Percentiles rank a stretch among this genome's conserved stretches.
Evolutionary conservation across 2,329 filamentous ascomycete species (phyloP).

Genomic region (Fusarium odoratissimum): DNA sequence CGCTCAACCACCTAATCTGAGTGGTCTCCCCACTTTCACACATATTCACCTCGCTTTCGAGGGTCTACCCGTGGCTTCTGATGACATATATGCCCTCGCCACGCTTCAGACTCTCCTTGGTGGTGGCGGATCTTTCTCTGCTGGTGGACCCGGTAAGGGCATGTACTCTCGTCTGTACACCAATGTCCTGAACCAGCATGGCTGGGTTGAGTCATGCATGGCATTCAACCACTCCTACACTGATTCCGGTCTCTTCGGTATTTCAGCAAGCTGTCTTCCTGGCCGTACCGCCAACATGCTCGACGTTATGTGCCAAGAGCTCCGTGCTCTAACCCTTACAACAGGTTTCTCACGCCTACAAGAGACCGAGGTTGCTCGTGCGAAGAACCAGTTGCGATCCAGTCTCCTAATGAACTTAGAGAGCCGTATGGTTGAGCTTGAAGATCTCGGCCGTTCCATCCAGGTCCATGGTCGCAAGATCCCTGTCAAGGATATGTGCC

Average conservation of each 20-base stretch:
- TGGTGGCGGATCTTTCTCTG: constrained; percentile 95
- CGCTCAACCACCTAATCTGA: constrained; percentile 81
- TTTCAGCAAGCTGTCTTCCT: constrained; percentile 86
- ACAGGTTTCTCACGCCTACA: constrained; percentile 79
- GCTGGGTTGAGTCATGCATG: constrained; percentile 95
- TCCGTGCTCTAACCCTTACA: constrained; percentile 81
- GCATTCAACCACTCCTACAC: constrained; percentile 99
- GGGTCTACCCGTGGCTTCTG: constrained; percentile 87
- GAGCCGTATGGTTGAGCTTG: constrained; percentile 95
- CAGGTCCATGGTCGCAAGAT: constrained; percentile 97
- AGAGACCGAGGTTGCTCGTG: constrained; percentile 83
- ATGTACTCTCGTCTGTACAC: constrained; percentile 99
- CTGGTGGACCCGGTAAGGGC: constrained; percentile 95
- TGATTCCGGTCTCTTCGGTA: constrained; percentile 94
- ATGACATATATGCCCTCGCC: constrained; percentile 95
- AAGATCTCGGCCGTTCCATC: constrained; percentile 93
- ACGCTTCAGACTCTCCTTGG: constrained; percentile 96
- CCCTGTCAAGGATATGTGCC: constrained; percentile 92
- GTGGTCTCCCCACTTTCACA: constrained; percentile 78
- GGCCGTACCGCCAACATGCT: constrained; percentile 84
- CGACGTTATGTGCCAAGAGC: constrained; percentile 93
- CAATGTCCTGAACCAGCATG: constrained; percentile 96
- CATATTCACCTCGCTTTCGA: constrained; percentile 98
- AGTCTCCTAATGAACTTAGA: constrained; percentile 97
- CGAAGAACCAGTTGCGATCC: constrained; percentile 95